Evolutionary conservation across 805 yeast genomes (phyloP).

Genomic region (Metschnikowia santaceciliae): DNA sequence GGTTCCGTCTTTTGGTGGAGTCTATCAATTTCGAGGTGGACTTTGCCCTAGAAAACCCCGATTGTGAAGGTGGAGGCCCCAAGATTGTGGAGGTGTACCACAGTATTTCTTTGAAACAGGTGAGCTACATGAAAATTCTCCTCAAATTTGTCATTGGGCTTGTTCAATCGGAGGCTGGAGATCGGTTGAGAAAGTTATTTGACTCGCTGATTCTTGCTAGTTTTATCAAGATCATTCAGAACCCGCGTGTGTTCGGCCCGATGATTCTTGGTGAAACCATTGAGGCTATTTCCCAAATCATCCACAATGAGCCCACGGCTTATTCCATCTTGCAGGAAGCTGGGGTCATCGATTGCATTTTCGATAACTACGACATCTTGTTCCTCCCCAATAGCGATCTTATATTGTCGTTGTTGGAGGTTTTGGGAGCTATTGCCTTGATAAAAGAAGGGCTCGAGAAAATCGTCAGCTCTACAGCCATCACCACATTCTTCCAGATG

Average conservation of each 20-base stretch:
- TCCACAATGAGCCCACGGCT: conserved; percentile 90
- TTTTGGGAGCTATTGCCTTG: conserved; percentile 78
- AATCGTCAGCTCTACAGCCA: conserved; percentile 42
- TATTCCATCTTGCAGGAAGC: conserved; percentile 77
- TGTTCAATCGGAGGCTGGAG: conserved; percentile 74
- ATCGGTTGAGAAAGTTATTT: conserved; percentile 75
- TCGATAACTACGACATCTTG: conserved; percentile 53
- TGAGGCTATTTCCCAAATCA: conserved; percentile 62
- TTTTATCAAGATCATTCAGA: conserved; percentile 52
- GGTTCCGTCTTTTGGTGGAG: conserved; percentile 59
- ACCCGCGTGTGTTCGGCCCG: conserved; percentile 64
- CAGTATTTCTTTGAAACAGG: conserved; percentile 55
- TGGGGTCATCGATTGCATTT: conserved; percentile 59
- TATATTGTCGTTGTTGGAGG: conserved; percentile 53
- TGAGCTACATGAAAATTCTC: conserved; percentile 44
- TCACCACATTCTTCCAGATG: conserved; percentile 43
- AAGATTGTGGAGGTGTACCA: conserved; percentile 47
- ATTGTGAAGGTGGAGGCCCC: conserved; percentile 56
- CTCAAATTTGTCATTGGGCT: conserved; percentile 62
- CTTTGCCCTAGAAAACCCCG: conserved; percentile 58
- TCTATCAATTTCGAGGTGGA: conserved; percentile 61
- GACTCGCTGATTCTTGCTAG: conserved; percentile 75
- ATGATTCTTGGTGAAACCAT: conserved; percentile 57
- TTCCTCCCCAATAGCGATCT: conserved; percentile 58
- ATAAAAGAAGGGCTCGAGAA: conserved; percentile 66